These are phyloP conservation scores for Trametes polyzona DNA, from an alignment of 1,284 basidiomycete genomes.

Conservation along the genomic window DNA sequence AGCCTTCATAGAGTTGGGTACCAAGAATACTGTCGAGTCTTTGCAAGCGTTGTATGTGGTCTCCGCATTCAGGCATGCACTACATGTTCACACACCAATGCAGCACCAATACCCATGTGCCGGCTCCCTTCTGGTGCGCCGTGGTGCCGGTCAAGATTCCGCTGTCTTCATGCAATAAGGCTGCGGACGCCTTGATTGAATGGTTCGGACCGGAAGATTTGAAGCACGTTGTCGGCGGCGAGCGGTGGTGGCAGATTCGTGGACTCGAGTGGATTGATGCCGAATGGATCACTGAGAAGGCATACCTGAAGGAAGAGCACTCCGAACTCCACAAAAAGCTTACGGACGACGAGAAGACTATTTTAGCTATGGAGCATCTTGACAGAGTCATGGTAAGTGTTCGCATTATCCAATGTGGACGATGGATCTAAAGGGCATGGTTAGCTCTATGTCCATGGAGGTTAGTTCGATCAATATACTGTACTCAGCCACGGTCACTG, in stretches of 20 bases:
- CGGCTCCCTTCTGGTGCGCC: constrained; percentile 78
- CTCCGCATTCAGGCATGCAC: background rate
- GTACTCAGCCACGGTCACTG: background rate
- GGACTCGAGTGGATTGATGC: constrained; percentile 69
- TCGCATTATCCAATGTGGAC: background rate
- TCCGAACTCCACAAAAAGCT: constrained; percentile 37
- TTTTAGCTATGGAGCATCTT: constrained; percentile 57
- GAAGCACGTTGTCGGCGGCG: constrained; percentile 75
- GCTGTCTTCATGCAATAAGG: constrained; percentile 61
- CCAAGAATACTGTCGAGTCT: constrained; percentile 62
- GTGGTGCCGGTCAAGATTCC: constrained; percentile 74
- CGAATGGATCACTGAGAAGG: constrained; percentile 79
- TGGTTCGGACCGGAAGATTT: constrained; percentile 80
- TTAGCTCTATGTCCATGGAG: constrained; percentile 78
- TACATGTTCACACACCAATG: background rate
- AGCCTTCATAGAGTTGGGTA: constrained; percentile 65
- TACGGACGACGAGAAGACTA: constrained; percentile 44
- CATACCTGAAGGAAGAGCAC: constrained; percentile 42
- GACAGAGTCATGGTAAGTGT: constrained; percentile 57
- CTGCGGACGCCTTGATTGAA: constrained; percentile 75
- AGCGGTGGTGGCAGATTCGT: constrained; percentile 87
- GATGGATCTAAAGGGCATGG: background rate
- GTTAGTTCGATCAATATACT: constrained; percentile 34
- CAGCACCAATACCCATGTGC: constrained; percentile 78
- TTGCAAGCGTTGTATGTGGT: constrained; percentile 55